Percentiles rank a stretch among this genome's conserved stretches.
Evolutionary conservation across 108 stramenopile genomes (phyloP).

Genomic region (Phaeodactylum tricornutum): DNA sequence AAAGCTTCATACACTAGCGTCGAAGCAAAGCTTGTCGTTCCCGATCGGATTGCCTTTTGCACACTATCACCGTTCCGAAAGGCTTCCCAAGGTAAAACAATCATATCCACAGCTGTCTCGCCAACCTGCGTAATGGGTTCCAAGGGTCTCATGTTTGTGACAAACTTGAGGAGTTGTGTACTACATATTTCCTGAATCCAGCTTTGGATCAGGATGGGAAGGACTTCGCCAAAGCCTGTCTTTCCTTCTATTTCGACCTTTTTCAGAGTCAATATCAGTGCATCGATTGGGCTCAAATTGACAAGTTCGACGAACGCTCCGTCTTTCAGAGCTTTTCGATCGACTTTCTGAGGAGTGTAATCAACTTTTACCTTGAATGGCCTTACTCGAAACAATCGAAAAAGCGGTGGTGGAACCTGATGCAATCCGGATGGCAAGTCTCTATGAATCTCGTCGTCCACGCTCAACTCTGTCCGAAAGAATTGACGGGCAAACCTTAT

Average conservation of each 20-base stretch:
- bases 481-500: constrained; percentile 59
- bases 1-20: constrained; percentile 62
- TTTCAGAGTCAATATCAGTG: constrained; percentile 62
- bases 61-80: constrained; percentile 42
- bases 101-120: constrained; percentile 47
- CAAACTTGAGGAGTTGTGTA: constrained; percentile 79
- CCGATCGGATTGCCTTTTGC: constrained; percentile 38
- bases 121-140: constrained; percentile 59
- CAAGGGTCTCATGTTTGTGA: constrained; percentile 62
- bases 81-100: constrained; percentile 60
- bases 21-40: constrained; percentile 50
- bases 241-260: constrained; percentile 39
- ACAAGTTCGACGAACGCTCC: constrained; percentile 71
- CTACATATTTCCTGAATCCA: constrained; percentile 75
- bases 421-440: constrained; percentile 19
- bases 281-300: constrained; percentile 76
- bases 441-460: constrained; percentile 5
- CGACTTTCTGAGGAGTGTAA: constrained; percentile 61
- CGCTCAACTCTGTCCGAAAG: constrained; percentile 23
- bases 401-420: constrained; percentile 39
- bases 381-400: constrained; percentile 45
- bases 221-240: constrained; percentile 62
- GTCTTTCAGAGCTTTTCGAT: constrained; percentile 53
- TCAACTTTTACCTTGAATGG: constrained; percentile 81
- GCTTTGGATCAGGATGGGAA: constrained; percentile 30